Base-by-base conservation (phyloP, 2,329 filamentous ascomycete genomes). In the Fusarium oligoseptatum region DNA sequence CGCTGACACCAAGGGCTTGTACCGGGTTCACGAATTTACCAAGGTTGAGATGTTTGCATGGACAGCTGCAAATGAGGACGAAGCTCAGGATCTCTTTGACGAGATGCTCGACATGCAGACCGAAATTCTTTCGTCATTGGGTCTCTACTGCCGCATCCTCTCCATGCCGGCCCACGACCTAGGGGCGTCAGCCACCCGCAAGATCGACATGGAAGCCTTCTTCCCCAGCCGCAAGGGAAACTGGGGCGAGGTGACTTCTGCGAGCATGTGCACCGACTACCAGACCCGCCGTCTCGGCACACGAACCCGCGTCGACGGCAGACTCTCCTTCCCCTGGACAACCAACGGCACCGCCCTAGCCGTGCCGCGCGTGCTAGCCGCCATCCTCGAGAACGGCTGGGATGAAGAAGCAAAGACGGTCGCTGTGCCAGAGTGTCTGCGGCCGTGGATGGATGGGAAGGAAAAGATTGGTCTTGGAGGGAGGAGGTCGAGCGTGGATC, bases 31-130 rank as follows among this genome's bases (percentile, higher is more conserved):
- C 84, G 97, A 99, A 84, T 99, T 99, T 84, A 98, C 95, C 32
- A 99, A 99, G 82, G 96, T 99, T 0, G 97, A 99, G 83, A 92
- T 99, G 87, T 98, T 99, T 81, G 95, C 93, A 0, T 99, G 97
- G 97, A 93, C 94, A 6, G 78, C 88, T 34, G 91, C 94, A 2
- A 87, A 90, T 63, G 67, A 78, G 3, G 81, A 79, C 36, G 80
- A 82, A 45, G 85, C 91, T 0, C 85, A 88, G 9, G 85, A 88
- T 0, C 78, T 96, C 14, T 98, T 98, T 82, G 87, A 94, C 60
- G 95, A 98, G 83, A 95, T 99, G 87, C 86, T 98, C 61, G 89
- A 91, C 70, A 92, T 98, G 63, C 97, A 99, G 84, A 93, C 90
- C 3, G 93, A 97, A 80, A 95, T 99, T 65, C 86, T 98, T 14